Base-by-base conservation (phyloP, 2,329 filamentous ascomycete genomes). In the Chrysosporium queenslandicum region DNA sequence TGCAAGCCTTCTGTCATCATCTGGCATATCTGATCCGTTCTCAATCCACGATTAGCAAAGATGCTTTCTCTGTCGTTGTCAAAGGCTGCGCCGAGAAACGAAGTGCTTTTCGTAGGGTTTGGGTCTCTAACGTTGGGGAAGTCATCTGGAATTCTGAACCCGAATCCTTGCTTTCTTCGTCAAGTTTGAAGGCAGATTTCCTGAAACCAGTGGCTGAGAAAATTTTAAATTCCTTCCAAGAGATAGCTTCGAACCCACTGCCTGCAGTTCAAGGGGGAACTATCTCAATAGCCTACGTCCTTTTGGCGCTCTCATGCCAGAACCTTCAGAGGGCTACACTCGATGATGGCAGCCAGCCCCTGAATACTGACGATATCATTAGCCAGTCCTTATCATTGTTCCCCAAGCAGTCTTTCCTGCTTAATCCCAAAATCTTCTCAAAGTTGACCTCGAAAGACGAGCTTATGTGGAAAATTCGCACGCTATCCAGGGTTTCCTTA, bases 1-100 rank as follows among this genome's bases (percentile, higher is more conserved):
- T 89, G 5, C 76, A 77, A 30, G 79, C 86, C 3, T 75, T 97
- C 52, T 77, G 81, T 50, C 78, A 78, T 55, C 85, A 86, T 60
- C 71, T 85, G 30, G 70, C 72, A 9, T 79, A 78, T 61, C 74
- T 85, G 34, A 64, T 96, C 14, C 68, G 76, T n/a, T 74, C 80
- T 25, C 78, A 74, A 21, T 67, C 75, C 1, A 75, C 82, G 32
- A 64, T 89, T 14, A 81, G 85, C 9, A 85, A 85, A 59, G 66
- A 81, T 3, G 76, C 85, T 1, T 66, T 82, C 1, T 87, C 91
- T 61, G 76, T 81, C 0, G 83, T 94, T 59, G 71, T 78, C 25
- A 97, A 95, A 68, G 92, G 91, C 1, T 75, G 94, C 40, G 75
- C 77, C 6, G 92, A 98, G 59, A 98, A 97, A 69, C 87, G 89